Percentiles rank a stretch among this genome's conserved stretches.
Evolutionary conservation across 2,329 filamentous ascomycete genomes (phyloP).

Genomic region (Colletotrichum sublineola): DNA sequence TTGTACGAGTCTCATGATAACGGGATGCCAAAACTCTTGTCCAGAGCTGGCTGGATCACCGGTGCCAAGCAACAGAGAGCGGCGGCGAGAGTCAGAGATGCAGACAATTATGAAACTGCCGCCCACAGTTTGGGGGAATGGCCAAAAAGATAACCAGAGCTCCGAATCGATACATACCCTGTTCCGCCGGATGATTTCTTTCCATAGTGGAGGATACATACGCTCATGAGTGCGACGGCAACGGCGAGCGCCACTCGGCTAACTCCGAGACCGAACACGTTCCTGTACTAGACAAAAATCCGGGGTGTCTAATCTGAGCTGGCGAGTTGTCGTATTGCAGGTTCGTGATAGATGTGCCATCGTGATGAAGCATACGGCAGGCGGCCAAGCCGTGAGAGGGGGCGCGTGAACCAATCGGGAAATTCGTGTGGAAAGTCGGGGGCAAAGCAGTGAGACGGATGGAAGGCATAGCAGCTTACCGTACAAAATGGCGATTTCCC

Average conservation of each 20-base stretch:
- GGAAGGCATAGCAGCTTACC: conserved; percentile 29
- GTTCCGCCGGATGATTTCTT: not conserved
- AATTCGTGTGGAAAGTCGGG: not conserved
- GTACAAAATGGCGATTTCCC: conserved; percentile 8
- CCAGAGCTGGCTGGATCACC: not conserved
- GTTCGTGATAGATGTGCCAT: conserved; percentile 16
- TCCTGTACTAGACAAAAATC: not conserved
- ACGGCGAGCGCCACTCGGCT: conserved; percentile 28
- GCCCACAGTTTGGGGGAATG: not conserved
- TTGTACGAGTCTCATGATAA: conserved; percentile 6
- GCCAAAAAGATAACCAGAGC: not conserved
- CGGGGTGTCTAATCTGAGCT: not conserved
- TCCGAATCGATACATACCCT: conserved; percentile 18
- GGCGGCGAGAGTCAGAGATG: not conserved
- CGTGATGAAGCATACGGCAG: not conserved
- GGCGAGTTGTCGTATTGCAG: not conserved
- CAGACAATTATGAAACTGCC: not conserved
- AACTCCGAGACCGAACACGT: conserved; percentile 8
- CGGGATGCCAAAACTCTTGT: not conserved
- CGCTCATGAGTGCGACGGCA: conserved; percentile 5
- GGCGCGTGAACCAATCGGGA: conserved; percentile 27
- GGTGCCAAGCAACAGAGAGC: not conserved
- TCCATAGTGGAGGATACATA: conserved; percentile 8
- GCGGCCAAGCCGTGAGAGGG: conserved; percentile 1
- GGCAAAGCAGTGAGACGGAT: conserved; percentile 11